A percentile compares a stretch with the other conserved stretches of the same genome.
Evolutionary conservation across 1,139 yeast genomes (phyloP).

Genomic region (Zygosaccharomyces pseudobailii): DNA sequence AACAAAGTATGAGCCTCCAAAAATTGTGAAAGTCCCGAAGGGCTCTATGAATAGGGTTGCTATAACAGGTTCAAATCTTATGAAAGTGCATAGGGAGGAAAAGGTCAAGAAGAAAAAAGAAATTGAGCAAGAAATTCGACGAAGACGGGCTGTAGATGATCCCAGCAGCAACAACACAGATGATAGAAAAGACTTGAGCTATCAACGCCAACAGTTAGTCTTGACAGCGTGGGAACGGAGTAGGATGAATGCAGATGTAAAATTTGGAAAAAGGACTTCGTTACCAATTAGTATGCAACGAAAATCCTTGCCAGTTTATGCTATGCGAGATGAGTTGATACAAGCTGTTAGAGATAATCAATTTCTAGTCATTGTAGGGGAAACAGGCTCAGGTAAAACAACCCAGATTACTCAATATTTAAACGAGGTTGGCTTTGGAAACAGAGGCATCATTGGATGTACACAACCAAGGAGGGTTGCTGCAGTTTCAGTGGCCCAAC

Average conservation of each 20-base stretch:
- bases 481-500: conserved; percentile 85
- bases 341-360: conserved; percentile 60
- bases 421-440: conserved; percentile 73
- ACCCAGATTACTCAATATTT: conserved; percentile 91
- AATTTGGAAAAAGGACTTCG: conserved; percentile 53
- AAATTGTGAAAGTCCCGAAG: conserved; percentile 64
- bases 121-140: conserved; percentile 33
- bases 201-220: conserved; percentile 30
- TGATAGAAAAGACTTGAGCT: conserved; percentile 16
- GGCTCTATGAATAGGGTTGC: conserved; percentile 80
- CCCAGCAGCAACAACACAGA: conserved; percentile 35
- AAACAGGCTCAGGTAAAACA: conserved; percentile 96
- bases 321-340: conserved; percentile 58
- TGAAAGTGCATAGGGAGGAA: conserved; percentile 60
- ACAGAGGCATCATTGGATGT: conserved; percentile 64
- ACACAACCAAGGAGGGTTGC: conserved; percentile 97
- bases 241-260: conserved; percentile 36
- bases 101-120: conserved; percentile 49
- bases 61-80: conserved; percentile 64
- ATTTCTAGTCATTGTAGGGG: conserved; percentile 86
- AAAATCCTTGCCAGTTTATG: conserved; percentile 70
- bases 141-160: conserved; percentile 37
- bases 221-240: conserved; percentile 50
- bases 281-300: conserved; percentile 58
- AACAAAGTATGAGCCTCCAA: conserved; percentile 47